Percentiles rank a stretch among this genome's conserved stretches.
These are phyloP conservation scores for Pelargonium cotyledonis DNA, from an alignment of 441 rosid genomes.

Conservation along the genomic window DNA sequence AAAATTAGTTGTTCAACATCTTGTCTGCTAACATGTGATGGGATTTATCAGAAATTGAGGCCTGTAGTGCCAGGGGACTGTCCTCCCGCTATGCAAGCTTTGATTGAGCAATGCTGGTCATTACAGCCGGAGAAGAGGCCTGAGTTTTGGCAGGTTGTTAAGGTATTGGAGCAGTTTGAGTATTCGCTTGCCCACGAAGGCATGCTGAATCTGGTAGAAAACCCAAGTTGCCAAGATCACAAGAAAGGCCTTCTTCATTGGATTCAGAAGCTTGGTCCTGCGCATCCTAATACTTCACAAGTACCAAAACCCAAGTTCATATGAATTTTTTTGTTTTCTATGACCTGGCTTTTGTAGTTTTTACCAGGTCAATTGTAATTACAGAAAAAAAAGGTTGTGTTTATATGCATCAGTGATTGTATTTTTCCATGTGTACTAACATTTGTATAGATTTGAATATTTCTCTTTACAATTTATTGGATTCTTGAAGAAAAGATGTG, in stretches of 20 bases:
- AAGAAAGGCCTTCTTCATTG: conserved; percentile 71
- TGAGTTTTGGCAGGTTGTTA: conserved; percentile 87
- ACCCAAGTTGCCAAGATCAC: conserved; percentile 51
- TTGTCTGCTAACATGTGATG: conserved; percentile 31
- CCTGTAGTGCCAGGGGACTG: conserved; percentile 68
- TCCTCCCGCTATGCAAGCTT: conserved; percentile 64
- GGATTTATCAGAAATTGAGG: conserved; percentile 57
- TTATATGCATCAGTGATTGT: neutral
- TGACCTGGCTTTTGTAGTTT: conserved; percentile 31
- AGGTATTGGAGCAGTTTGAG: conserved; percentile 70
- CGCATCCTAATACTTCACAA: conserved; percentile 32
- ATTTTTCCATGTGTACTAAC: neutral
- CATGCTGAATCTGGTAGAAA: conserved; percentile 42
- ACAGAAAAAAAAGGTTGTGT: conserved; percentile 19
- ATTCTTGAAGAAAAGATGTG: too few relatives aligned
- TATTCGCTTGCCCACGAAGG: conserved; percentile 60
- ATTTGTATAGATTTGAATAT: too few relatives aligned
- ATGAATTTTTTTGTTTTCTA: conserved; percentile 23
- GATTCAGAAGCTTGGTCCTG: conserved; percentile 82
- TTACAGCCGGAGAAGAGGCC: conserved; percentile 82
- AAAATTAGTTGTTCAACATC: conserved; percentile 64
- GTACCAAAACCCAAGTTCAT: conserved; percentile 62
- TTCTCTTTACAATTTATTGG: too few relatives aligned
- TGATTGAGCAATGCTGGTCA: conserved; percentile 93
- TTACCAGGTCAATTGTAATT: conserved; percentile 32